Conservation (phyloP, 1,139 yeast genomes). For the Suhomyces taliae region DNA sequence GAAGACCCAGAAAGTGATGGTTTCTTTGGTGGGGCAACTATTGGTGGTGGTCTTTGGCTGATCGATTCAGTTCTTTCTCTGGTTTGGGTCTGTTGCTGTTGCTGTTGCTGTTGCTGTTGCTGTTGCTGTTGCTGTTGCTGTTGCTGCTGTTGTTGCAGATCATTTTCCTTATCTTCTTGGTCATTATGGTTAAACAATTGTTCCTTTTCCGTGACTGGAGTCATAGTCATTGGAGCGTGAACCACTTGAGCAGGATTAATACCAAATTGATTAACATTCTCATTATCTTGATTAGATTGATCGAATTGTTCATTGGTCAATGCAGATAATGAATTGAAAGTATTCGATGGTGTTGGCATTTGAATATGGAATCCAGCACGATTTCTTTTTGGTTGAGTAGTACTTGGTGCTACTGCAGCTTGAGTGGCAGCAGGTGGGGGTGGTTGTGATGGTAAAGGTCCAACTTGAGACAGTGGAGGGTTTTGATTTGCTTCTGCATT, state of each 20-base stretch:
- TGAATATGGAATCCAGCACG: constrained; percentile 47
- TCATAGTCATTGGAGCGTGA: constrained; percentile 63
- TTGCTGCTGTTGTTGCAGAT: not conserved
- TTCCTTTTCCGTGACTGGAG: constrained; percentile 69
- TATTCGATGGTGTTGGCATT: constrained; percentile 48
- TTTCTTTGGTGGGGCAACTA: constrained; percentile 6
- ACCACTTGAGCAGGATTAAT: constrained; percentile 54
- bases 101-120: not conserved
- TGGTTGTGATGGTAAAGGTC: constrained; percentile 1
- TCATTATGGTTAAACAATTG: constrained; percentile 15
- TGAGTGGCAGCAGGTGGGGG: constrained; percentile 2
- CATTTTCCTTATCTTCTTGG: constrained; percentile 15
- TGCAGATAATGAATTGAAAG: constrained; percentile 35
- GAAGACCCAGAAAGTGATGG: constrained; percentile 7
- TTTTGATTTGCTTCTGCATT: constrained; percentile 2
- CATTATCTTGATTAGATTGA: constrained; percentile 19
- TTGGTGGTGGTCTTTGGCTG: constrained; percentile 6
- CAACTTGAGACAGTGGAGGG: not conserved
- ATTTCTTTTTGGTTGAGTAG: constrained; percentile 18
- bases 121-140: not conserved
- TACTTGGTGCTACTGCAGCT: not conserved
- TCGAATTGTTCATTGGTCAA: constrained; percentile 33
- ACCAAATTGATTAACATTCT: constrained; percentile 64
- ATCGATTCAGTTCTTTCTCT: constrained; percentile 23
- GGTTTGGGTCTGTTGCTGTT: constrained; percentile 1